A percentile compares a stretch with the other conserved stretches of the same genome.
These are phyloP conservation scores for Arabidopsis arenosa DNA, from an alignment of 345 rosid genomes.

Conservation along the genomic window DNA sequence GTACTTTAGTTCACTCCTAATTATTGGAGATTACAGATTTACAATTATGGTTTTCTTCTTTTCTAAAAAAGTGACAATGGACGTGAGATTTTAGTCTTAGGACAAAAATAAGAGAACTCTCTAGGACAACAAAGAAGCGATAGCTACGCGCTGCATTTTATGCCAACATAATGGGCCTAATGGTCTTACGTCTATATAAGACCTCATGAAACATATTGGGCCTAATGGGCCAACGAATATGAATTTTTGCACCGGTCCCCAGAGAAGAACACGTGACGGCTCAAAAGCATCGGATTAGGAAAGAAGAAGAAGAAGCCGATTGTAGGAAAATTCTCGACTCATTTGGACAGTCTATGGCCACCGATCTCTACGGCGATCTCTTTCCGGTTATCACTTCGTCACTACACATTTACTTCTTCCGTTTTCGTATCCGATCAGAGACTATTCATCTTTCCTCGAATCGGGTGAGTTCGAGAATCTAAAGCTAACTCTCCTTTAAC, in stretches of 20 bases:
- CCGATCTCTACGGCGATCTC: constrained; percentile 31
- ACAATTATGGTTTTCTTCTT: background rate
- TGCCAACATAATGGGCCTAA: too few species aligned
- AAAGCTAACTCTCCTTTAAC: too few species aligned
- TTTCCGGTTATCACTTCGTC: constrained; percentile 30
- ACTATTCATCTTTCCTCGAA: background rate
- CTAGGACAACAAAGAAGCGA: too few species aligned
- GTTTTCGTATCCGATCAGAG: background rate
- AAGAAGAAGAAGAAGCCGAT: background rate
- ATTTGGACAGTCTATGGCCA: constrained; percentile 41
- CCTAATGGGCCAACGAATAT: constrained; percentile 30
- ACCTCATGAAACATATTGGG: background rate
- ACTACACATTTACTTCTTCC: constrained; percentile 22
- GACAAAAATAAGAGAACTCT: too few species aligned
- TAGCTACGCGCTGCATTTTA: too few species aligned
- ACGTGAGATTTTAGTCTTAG: too few species aligned
- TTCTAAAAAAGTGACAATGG: background rate
- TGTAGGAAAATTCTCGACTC: constrained; percentile 17
- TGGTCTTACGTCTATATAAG: background rate
- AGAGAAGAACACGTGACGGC: constrained; percentile 32
- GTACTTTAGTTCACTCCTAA: constrained; percentile 18
- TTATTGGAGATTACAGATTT: constrained; percentile 10
- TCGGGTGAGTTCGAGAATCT: constrained; percentile 27
- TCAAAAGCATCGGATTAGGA: background rate
- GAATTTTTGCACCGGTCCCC: background rate